Conservation (phyloP, 192 early-diverging fungal genomes). For the Coemansia sp. region DNA sequence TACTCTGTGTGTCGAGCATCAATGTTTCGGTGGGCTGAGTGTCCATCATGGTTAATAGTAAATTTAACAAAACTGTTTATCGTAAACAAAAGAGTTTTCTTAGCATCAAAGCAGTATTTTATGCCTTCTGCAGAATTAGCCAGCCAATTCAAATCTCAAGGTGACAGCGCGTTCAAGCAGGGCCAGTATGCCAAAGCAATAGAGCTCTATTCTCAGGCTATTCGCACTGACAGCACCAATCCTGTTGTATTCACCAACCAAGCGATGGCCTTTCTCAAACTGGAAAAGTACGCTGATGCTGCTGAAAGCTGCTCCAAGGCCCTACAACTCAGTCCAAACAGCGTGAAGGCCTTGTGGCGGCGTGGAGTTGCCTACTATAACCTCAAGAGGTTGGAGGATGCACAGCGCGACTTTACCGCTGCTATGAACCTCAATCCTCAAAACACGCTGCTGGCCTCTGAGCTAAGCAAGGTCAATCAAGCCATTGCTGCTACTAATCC, state of each 20-base stretch:
- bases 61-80: constrained; percentile 2
- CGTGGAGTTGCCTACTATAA: constrained; percentile 12
- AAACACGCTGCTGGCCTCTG: constrained; percentile 8
- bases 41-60: constrained; percentile 1
- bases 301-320: constrained; percentile 12
- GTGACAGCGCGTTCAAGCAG: constrained; percentile 62
- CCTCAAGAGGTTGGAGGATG: constrained; percentile 3
- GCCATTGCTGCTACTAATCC: not conserved
- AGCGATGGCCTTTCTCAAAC: constrained; percentile 79
- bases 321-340: constrained; percentile 7
- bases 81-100: not conserved
- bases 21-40: constrained; percentile 10
- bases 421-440: constrained; percentile 11
- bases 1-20: constrained; percentile 13
- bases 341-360: constrained; percentile 28
- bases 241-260: constrained; percentile 67
- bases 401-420: constrained; percentile 10
- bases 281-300: constrained; percentile 53
- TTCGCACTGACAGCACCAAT: constrained; percentile 61
- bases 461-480: constrained; percentile 11
- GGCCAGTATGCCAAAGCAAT: constrained; percentile 59
- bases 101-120: not conserved
- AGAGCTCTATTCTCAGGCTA: constrained; percentile 62
- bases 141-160: constrained; percentile 48
- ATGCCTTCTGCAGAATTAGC: not conserved